Conservation (phyloP, 2,329 filamentous ascomycete genomes). For the Colletotrichum tropicicola region DNA sequence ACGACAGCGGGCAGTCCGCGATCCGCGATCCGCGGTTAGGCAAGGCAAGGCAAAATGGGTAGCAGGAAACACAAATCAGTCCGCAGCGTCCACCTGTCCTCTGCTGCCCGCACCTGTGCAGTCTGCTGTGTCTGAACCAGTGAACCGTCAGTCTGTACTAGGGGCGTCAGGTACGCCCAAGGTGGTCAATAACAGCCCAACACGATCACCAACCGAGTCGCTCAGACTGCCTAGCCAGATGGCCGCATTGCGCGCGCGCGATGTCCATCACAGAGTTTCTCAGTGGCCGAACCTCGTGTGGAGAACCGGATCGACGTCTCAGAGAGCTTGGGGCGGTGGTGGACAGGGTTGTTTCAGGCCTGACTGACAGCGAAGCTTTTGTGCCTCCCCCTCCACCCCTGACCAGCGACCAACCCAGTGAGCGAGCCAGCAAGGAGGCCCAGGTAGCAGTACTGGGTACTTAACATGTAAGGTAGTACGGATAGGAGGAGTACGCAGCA, state of each 20-base stretch:
- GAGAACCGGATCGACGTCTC: conserved; percentile 26
- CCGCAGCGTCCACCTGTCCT: too few species aligned
- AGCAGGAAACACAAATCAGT: too few species aligned
- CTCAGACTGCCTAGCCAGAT: background rate
- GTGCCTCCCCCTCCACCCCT: background rate
- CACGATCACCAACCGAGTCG: background rate
- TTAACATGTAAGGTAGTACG: too few species aligned
- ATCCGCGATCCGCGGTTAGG: too few species aligned
- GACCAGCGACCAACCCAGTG: background rate
- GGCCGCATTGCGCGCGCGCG: background rate
- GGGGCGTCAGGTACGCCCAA: background rate
- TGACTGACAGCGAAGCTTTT: conserved; percentile 21
- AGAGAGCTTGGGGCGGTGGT: conserved; percentile 11
- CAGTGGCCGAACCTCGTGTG: conserved; percentile 28
- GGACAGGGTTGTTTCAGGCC: conserved; percentile 30
- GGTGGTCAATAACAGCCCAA: background rate
- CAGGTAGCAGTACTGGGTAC: too few species aligned
- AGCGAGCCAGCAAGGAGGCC: too few species aligned
- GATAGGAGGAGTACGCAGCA: background rate
- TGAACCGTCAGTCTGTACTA: background rate
- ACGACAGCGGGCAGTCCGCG: too few species aligned
- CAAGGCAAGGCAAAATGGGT: too few species aligned
- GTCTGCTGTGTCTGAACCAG: background rate
- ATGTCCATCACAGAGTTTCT: background rate
- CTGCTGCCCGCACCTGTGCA: background rate